These are phyloP conservation scores for Hamamelis virginiana DNA, from an alignment of 164 flowering plant species.

Conservation along the genomic window DNA sequence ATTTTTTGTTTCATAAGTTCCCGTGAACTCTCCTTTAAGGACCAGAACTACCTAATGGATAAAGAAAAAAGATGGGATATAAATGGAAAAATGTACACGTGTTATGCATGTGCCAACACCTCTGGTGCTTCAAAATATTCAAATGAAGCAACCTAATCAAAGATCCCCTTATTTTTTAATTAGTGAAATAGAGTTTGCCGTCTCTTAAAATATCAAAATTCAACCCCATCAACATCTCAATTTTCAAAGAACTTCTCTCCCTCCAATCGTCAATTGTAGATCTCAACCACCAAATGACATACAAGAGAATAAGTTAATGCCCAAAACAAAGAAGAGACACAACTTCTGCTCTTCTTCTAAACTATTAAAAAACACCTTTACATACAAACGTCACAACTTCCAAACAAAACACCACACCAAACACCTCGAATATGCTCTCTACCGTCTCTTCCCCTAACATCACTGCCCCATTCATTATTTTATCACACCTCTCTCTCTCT, in stretches of 20 bases:
- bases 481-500: not conserved
- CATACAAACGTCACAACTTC: slow-evolving; percentile 38
- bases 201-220: slow-evolving; percentile 14
- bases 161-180: not conserved
- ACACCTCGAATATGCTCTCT: slow-evolving; percentile 42
- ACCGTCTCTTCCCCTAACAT: slow-evolving; percentile 33
- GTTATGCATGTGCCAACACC: too few relatives aligned
- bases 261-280: slow-evolving; percentile 2
- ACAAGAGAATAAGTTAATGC: slow-evolving; percentile 21
- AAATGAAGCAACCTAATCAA: not conserved
- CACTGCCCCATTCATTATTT: slow-evolving; percentile 13
- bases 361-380: slow-evolving; percentile 7
- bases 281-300: slow-evolving; percentile 20
- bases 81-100: too few relatives aligned
- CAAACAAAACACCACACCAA: slow-evolving; percentile 45
- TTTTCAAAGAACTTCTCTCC: not conserved
- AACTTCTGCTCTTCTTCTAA: not conserved
- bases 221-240: slow-evolving; percentile 6
- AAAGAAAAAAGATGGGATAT: too few relatives aligned
- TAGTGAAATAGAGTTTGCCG: slow-evolving; percentile 18
- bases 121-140: too few relatives aligned
- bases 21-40: too few relatives aligned
- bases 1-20: too few relatives aligned
- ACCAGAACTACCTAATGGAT: too few relatives aligned
- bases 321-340: slow-evolving; percentile 16